Evolutionary conservation across 176 grass and related monocot species (phyloP).

Genomic region (Triticum turgidum): DNA sequence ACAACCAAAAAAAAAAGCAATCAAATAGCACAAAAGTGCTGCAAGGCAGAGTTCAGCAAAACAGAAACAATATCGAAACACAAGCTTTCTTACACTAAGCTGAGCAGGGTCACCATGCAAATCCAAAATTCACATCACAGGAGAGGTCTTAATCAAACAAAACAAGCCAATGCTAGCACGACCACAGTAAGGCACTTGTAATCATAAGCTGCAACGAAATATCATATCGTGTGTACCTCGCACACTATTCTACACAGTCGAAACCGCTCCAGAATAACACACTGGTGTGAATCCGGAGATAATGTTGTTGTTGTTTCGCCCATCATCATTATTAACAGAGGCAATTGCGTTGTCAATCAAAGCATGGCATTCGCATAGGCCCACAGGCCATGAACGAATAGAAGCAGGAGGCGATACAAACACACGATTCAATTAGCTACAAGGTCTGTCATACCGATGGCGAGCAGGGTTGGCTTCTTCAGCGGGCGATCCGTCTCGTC

Average conservation of each 20-base stretch:
- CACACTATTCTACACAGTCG: background rate
- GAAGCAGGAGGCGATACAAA: background rate
- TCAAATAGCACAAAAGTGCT: background rate
- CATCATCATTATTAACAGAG: background rate
- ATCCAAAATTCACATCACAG: background rate
- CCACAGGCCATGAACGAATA: background rate
- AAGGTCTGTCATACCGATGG: constrained; percentile 56
- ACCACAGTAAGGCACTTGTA: background rate
- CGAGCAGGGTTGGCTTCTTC: constrained; percentile 92
- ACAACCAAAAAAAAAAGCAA: background rate
- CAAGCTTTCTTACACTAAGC: background rate
- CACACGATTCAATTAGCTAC: background rate
- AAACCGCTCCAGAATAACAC: background rate
- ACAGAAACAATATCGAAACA: background rate
- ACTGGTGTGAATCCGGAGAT: background rate
- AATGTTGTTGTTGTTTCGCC: background rate
- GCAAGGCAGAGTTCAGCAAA: background rate
- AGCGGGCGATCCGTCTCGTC: constrained; percentile 83
- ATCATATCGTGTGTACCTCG: background rate
- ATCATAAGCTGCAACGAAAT: background rate
- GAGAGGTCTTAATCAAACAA: background rate
- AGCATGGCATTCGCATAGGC: background rate
- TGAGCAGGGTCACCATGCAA: background rate
- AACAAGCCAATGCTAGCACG: background rate
- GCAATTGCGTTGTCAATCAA: background rate